These are phyloP conservation scores for Elymus sibiricus DNA, from an alignment of 176 grass and related monocot species.

Conservation along the genomic window DNA sequence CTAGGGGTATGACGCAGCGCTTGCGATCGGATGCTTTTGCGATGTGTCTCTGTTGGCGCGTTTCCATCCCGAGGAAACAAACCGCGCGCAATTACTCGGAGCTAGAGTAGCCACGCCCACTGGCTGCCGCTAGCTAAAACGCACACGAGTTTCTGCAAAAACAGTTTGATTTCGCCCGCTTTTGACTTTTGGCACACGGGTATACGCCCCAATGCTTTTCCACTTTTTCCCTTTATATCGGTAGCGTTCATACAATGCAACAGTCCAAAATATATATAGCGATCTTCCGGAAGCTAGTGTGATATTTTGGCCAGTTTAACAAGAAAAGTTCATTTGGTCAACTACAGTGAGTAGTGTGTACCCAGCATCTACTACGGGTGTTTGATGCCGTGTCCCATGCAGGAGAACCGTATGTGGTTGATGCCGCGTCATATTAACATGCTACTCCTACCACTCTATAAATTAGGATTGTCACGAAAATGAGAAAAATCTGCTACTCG, in stretches of 20 bases:
- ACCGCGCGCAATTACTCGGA: neutral
- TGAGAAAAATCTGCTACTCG: no score
- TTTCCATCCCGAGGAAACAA: constrained; percentile 6
- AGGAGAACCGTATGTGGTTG: no score
- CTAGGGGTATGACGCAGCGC: neutral
- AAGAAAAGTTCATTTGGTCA: no score
- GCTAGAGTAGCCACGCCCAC: neutral
- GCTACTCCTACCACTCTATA: no score
- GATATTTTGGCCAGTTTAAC: no score
- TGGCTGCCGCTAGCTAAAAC: neutral
- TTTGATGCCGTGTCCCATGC: no score
- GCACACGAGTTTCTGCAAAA: constrained; percentile 18
- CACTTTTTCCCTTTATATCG: neutral
- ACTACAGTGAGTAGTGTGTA: no score
- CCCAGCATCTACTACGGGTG: no score
- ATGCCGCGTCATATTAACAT: no score
- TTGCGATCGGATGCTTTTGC: neutral
- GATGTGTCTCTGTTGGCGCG: neutral
- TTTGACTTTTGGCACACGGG: neutral
- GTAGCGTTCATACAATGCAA: neutral
- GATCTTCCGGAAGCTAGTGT: no score
- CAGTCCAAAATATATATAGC: no score
- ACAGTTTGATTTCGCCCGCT: neutral
- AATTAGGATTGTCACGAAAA: no score
- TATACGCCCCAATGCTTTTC: neutral